Base-by-base conservation (phyloP, 331 rosid genomes). In the Spiraea crenata region DNA sequence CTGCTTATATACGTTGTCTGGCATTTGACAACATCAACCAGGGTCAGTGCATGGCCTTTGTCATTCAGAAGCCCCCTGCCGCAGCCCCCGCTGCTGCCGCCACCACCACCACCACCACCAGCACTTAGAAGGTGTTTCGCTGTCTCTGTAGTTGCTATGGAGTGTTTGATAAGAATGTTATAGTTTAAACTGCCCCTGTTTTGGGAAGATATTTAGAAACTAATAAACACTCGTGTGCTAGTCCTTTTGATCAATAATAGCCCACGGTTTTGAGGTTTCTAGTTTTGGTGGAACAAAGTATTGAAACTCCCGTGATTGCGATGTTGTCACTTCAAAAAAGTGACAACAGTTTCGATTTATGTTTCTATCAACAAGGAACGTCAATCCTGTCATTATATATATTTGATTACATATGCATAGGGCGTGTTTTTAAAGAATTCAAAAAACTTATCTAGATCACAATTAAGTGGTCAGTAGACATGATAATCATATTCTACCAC, bases 21-120 rank as follows among this genome's bases (percentile, higher is more conserved):
- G 91, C 86, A 8, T 90, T 90, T 80, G 96, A 90, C 80, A 85
- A 87, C 84, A 16, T 80, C 25, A 67, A 82, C 3, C 96, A 87
- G 74, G 88, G 48, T 74, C 91, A 85, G 80, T 74, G 89, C 79
- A 90, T 87, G 96, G 81, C 96, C 78, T 82, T 87, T 42, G 3
- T 87, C 80, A 68, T 87, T 75, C 93, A 90, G 34, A 90, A 79
- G 70, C 93, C 93, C 34, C 6, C 68, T 7, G 57, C 70, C 5
- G 3, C 70, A 0, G 15, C 2, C 63, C 15, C 71, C 38, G 6
- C 71, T n/a, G 4, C 73, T 17, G 37, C 76, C 19, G 3, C 71
- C 31, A 25, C 31, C 16, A 4, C 71, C 19, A 11, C 76, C 19
- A 4, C 71, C 31, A 25, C 31, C 16, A 4, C 71, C 19, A 11